Conservation (phyloP, 345 rosid species). For the Gynandropsis gynandra region DNA sequence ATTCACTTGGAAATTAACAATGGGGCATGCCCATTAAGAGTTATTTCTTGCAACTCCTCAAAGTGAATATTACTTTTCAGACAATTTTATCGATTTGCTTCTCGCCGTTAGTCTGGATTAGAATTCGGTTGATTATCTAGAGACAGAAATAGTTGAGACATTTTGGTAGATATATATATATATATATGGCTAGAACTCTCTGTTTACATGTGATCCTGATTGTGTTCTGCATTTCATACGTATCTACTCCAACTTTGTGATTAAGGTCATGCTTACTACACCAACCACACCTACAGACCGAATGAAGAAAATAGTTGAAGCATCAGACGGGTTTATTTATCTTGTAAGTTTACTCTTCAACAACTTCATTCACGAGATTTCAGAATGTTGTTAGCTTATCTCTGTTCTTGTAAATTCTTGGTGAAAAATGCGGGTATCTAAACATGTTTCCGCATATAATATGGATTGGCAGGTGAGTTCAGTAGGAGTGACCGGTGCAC, state of each 20-base stretch:
- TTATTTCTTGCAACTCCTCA: no score
- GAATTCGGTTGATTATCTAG: background rate
- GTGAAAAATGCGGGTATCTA: background rate
- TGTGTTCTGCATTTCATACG: background rate
- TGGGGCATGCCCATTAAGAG: no score
- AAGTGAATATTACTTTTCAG: background rate
- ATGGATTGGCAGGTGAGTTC: conserved; percentile 64
- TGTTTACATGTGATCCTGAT: background rate
- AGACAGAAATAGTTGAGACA: conserved; percentile 10
- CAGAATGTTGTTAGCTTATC: background rate
- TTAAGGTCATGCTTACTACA: conserved; percentile 80
- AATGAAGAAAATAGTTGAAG: conserved; percentile 79
- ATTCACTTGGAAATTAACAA: no score
- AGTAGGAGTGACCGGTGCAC: conserved; percentile 89
- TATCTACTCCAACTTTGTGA: conserved; percentile 12
- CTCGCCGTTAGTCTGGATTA: background rate
- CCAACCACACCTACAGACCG: conserved; percentile 69
- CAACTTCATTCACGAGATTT: no score
- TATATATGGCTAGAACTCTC: background rate
- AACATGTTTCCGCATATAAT: conserved; percentile 8
- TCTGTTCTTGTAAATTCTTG: background rate
- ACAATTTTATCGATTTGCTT: background rate
- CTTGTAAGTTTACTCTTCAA: conserved; percentile 56
- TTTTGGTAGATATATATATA: conserved; percentile 4
- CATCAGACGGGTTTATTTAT: conserved; percentile 77